Conservation (phyloP, 2,329 filamentous ascomycete genomes). For the Aciculosporium take region DNA sequence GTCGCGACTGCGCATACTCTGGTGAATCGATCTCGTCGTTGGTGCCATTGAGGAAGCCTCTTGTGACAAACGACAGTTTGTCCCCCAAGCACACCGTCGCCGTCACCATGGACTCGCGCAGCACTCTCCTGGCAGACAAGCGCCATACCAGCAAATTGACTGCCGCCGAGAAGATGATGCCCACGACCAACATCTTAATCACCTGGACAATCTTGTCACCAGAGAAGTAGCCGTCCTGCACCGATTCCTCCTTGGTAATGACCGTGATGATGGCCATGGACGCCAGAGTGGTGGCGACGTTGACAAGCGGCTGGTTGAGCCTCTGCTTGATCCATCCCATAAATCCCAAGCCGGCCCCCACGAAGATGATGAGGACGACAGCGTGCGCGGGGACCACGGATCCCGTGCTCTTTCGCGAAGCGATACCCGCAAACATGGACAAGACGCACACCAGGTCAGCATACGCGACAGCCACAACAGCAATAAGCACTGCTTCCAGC, state of each 20-base stretch:
- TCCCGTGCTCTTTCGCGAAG: conserved; percentile 55
- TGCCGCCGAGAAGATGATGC: conserved; percentile 53
- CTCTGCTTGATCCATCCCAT: conserved; percentile 78
- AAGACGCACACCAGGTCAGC: conserved; percentile 53
- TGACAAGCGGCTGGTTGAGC: conserved; percentile 64
- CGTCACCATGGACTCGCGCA: conserved; percentile 58
- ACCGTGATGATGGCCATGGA: conserved; percentile 82
- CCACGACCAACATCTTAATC: conserved; percentile 71
- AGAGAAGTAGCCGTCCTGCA: conserved; percentile 70
- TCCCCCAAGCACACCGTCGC: conserved; percentile 64
- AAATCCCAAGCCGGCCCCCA: conserved; percentile 74
- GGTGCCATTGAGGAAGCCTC: conserved; percentile 68
- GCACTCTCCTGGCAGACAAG: conserved; percentile 56
- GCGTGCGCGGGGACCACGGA: conserved; percentile 60
- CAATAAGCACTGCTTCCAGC: conserved; percentile 70
- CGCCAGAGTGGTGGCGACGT: conserved; percentile 71
- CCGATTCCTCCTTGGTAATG: conserved; percentile 78
- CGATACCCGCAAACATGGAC: conserved; percentile 78
- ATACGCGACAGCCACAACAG: conserved; percentile 65
- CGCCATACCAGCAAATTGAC: conserved; percentile 70
- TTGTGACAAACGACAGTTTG: conserved; percentile 68
- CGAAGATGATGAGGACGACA: conserved; percentile 68
- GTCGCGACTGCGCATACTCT: conserved; percentile 47
- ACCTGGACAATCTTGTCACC: conserved; percentile 70
- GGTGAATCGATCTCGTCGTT: conserved; percentile 61